phyloP scores from a whole-genome alignment of 2,329 filamentous ascomycete genomes.

The Trichothecium sympodiale region DNA sequence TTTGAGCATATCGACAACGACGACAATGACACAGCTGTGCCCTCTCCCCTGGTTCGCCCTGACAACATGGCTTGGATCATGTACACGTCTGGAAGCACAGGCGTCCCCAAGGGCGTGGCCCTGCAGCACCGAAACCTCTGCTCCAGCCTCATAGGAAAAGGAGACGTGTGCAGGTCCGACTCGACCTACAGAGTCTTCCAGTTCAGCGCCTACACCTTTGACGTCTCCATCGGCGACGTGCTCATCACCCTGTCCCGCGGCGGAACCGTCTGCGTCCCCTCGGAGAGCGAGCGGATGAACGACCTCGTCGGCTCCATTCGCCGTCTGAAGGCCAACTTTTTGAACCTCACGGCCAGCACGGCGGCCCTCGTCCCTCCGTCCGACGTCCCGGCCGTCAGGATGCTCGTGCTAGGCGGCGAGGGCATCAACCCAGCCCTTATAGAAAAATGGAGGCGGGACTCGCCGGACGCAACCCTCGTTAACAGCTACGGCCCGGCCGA shows the following conservation, averaged over 20 bases:
- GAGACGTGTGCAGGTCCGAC: not conserved
- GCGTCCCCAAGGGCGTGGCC: conserved; percentile 3
- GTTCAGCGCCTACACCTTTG: conserved; percentile 33
- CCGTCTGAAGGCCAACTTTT: not conserved
- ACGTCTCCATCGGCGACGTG: conserved; percentile 43
- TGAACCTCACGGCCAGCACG: conserved; percentile 2
- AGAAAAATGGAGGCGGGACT: conserved; percentile 6
- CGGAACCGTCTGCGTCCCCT: conserved; percentile 42
- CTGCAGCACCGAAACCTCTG: conserved; percentile 2
- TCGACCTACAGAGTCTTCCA: conserved; percentile 2
- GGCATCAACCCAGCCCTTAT: conserved; percentile 13
- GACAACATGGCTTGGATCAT: conserved; percentile 4
- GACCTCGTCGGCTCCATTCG: conserved; percentile 17
- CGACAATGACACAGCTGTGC: not conserved
- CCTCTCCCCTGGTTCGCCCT: conserved; percentile 1
- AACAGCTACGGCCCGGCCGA: conserved; percentile 31
- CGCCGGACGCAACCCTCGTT: conserved; percentile 9
- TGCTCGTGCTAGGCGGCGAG: not conserved
- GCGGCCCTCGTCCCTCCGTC: conserved; percentile 5
- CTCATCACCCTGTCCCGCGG: conserved; percentile 37
- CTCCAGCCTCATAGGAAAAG: not conserved
- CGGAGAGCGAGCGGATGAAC: conserved; percentile 41
- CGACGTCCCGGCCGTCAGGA: conserved; percentile 3
- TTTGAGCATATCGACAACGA: conserved; percentile 1
- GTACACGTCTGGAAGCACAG: conserved; percentile 5